Evolutionary conservation across 179 eudicot genomes (phyloP).

Genomic region (Dionaea muscipula): DNA sequence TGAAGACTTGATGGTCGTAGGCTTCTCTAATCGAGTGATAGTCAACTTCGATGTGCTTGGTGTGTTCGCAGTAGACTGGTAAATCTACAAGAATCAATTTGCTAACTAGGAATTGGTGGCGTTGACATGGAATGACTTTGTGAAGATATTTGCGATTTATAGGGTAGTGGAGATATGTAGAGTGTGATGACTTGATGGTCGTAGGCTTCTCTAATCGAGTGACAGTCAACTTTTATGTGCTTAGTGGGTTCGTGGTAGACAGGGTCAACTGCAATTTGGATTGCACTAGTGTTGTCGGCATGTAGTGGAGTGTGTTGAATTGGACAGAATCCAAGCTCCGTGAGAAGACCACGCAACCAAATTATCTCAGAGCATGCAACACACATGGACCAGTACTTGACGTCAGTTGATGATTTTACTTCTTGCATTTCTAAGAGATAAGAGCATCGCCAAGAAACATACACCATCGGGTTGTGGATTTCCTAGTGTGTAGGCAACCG

Average conservation of each 20-base stretch:
- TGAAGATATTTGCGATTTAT: background rate
- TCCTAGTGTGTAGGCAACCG: background rate
- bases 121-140: background rate
- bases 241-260: no score
- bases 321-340: background rate
- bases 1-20: background rate
- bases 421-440: background rate
- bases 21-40: background rate
- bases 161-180: background rate
- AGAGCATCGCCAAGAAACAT: no score
- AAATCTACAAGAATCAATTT: background rate
- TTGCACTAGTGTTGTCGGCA: background rate
- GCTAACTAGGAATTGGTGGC: background rate
- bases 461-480: background rate
- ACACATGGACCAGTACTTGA: background rate
- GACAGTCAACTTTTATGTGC: background rate
- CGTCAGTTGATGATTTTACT: background rate
- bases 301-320: background rate
- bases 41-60: constrained; percentile 1
- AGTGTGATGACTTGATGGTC: background rate
- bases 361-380: background rate
- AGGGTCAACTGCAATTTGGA: background rate
- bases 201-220: background rate
- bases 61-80: no score
- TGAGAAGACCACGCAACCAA: background rate